A percentile compares a stretch with the other conserved stretches of the same genome.
Conservation (phyloP, 1,284 basidiomycete species). For the Leccinum pachyderme region DNA sequence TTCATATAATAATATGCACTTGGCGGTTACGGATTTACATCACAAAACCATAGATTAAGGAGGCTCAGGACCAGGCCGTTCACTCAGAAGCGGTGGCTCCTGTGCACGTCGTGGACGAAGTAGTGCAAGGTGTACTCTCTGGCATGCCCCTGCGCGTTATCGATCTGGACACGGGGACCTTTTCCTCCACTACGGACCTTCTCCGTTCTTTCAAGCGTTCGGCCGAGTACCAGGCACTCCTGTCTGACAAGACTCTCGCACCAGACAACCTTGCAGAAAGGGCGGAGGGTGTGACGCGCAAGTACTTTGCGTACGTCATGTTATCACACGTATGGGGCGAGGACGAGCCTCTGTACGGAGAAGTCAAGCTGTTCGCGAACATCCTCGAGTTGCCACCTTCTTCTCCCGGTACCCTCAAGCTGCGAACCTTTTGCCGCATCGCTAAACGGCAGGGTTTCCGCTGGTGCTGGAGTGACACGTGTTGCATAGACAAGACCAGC, state of each 20-base stretch:
- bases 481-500: conserved; percentile 29
- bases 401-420: conserved; percentile 18
- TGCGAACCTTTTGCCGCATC: conserved; percentile 22
- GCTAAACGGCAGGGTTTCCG: conserved; percentile 19
- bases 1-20: not conserved
- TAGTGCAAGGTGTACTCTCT: conserved; percentile 17
- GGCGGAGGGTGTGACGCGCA: conserved; percentile 16
- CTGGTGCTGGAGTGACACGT: conserved; percentile 32
- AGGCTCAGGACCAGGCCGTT: not conserved
- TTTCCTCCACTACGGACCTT: conserved; percentile 18
- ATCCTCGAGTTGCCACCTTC: conserved; percentile 18
- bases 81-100: conserved; percentile 12
- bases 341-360: conserved; percentile 25
- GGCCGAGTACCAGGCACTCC: conserved; percentile 17
- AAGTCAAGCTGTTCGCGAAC: conserved; percentile 13
- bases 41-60: not conserved
- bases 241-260: conserved; percentile 7
- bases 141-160: conserved; percentile 24
- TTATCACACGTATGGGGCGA: conserved; percentile 29
- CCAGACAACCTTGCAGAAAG: conserved; percentile 9
- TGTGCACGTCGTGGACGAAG: conserved; percentile 16
- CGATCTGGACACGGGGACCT: conserved; percentile 19
- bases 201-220: conserved; percentile 21
- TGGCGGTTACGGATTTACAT: not conserved
- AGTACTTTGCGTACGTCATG: conserved; percentile 29